Evolutionary conservation across 169 alveolate genomes (phyloP).

Genomic region (Eimeria acervulina): DNA sequence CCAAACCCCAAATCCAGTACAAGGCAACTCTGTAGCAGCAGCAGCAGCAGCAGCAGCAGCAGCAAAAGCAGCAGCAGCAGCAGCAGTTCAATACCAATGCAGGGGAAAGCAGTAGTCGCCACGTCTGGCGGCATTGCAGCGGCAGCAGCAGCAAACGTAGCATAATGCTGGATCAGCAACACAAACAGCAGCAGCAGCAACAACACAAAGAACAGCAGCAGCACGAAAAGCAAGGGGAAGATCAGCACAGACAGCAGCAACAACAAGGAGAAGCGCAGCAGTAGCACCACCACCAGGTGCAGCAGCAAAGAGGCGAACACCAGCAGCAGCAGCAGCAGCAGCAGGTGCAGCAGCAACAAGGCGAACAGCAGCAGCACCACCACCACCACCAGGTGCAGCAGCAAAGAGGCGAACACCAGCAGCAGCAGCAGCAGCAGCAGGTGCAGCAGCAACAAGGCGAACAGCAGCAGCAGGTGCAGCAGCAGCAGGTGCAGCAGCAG

Average conservation of each 20-base stretch:
- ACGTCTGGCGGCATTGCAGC: neutral
- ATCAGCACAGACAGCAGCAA: neutral
- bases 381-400: neutral
- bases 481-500: neutral
- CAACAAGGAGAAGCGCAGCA: neutral
- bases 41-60: neutral
- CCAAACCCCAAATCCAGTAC: constrained; percentile 97
- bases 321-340: constrained; percentile 1
- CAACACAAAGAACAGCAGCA: too few relatives aligned
- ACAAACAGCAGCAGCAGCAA: too few relatives aligned
- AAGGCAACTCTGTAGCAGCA: constrained; percentile 58
- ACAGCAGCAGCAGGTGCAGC: too few relatives aligned
- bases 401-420: neutral
- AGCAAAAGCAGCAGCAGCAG: neutral
- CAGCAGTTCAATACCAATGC: too few relatives aligned
- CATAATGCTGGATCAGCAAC: neutral
- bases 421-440: neutral
- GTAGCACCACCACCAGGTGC: neutral
- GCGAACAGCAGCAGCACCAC: too few relatives aligned
- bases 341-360: too few relatives aligned
- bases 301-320: neutral
- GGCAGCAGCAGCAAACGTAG: neutral
- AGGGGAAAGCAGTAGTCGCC: neutral
- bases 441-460: too few relatives aligned
- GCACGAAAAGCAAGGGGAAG: too few relatives aligned